Percentiles rank a stretch among this genome's conserved stretches.
Evolutionary conservation across 352 stramenopile species (phyloP).

Genomic region (Globisporangium recalcitrans): DNA sequence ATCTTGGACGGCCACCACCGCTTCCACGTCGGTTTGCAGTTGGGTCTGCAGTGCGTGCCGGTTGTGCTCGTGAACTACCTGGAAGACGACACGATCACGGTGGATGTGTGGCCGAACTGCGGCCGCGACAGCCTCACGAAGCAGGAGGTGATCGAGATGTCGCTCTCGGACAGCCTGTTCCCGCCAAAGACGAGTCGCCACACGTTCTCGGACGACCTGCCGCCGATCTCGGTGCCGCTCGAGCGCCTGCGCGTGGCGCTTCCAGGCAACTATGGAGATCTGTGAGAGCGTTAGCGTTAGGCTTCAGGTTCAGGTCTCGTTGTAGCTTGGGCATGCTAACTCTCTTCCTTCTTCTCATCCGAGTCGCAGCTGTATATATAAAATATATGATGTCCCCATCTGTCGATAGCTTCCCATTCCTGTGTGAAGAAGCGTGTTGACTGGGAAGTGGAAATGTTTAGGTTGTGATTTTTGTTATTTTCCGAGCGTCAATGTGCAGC

Average conservation of each 20-base stretch:
- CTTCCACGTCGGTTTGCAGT: slow-evolving; percentile 72
- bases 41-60: slow-evolving; percentile 60
- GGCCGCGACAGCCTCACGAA: slow-evolving; percentile 79
- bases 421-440: not conserved
- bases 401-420: not conserved
- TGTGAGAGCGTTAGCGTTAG: slow-evolving; percentile 20
- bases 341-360: not conserved
- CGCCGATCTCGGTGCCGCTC: slow-evolving; percentile 76
- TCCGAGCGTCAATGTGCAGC: not conserved
- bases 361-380: slow-evolving; percentile 1
- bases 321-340: not conserved
- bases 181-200: slow-evolving; percentile 85
- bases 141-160: slow-evolving; percentile 79
- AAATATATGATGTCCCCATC: not conserved
- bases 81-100: slow-evolving; percentile 76
- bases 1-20: slow-evolving; percentile 84
- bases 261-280: slow-evolving; percentile 25
- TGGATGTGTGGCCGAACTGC: slow-evolving; percentile 84
- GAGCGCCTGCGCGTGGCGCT: slow-evolving; percentile 47
- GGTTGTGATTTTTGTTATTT: not conserved
- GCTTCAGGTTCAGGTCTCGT: not conserved
- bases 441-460: not conserved
- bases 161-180: slow-evolving; percentile 77
- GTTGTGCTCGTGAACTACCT: slow-evolving; percentile 82
- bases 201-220: slow-evolving; percentile 79